Evolutionary conservation across 1,284 basidiomycete species (phyloP), one percentile per base, ranked within the genome.

Genomic region (Cutaneotrichosporon spelunceum): DNA sequence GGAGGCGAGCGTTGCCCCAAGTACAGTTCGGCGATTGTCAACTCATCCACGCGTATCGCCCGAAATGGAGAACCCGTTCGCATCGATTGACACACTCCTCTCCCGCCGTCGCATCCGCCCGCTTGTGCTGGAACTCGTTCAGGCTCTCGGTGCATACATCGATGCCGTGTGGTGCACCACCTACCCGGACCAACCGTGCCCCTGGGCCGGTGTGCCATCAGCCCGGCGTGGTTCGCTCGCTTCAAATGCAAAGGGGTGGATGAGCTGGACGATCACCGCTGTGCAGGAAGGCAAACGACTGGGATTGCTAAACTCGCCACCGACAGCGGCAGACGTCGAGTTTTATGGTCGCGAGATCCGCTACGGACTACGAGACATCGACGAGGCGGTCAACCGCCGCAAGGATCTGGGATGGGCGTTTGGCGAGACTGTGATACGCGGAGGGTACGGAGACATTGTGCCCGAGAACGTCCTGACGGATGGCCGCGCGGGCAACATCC

Each of bases 381-480:
- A 75, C 53, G 73, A 76, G 45, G 71, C 70, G 3, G 72, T 77
- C 2, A 75, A 75, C 21, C 68, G 70, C n/a, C 70, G 66, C 52
- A 77, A 76, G 56, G 72, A 74, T 19, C 66, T 69, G 2, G 68
- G 67, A 19, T 70, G 71, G 71, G 72, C 72, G 3, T 77, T 77
- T 59, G 70, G 57, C 14, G 59, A 62, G 24, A 70, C 70, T 0
- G 59, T 76, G 34, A 53, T 65, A 27, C 56, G 64, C 9, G 76
- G 74, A 2, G 33, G 59, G 39, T 77, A 77, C 53, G 76, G 67
- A 13, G 64, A 70, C 13, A 69, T 73, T 11, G 53, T 63, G 11
- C 55, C 62, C 23, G 60, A 62, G 4, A 77, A 74, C 56, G 71
- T 73, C 1, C 48, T 74, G 10, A 66, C 66, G 0, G 7, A 68